Evolutionary conservation across 164 flowering plant species (phyloP), one percentile per base, ranked within the genome.

Genomic region (Malania oleifera): DNA sequence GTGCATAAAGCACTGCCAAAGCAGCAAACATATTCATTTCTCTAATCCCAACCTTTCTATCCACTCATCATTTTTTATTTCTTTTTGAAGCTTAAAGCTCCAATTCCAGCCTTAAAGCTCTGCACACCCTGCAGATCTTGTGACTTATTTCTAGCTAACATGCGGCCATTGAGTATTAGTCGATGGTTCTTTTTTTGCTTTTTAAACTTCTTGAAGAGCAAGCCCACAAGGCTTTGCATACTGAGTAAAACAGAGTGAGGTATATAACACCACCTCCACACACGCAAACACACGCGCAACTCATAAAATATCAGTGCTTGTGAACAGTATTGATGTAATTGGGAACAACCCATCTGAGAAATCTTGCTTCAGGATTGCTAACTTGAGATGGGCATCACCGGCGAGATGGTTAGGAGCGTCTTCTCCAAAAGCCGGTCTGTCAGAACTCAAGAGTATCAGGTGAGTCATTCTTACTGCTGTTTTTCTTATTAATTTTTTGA

Each of bases 381-480:
- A 34, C 9, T 23, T 31, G 61, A 70, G 50, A 87, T 87, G 96
- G 96, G 92, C 44, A 69, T 84, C 60, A 75, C 84, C 20, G 84
- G 88, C 23, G 88, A 69, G 67, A 63, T 83, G 22, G 88, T 78
- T 17, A 82, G 72, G 73, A 80, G 72, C 55, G 86, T 85, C 46
- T 84, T 88, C 84, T 79, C 82, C 5, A 84, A 75, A 63, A 77
- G 68, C 71, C 67, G 77, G 14, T 75, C 85, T 18, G 38, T 64
- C 17, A 40, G 67, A 34, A 53, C 73, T 11, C 79, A 70, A 6
- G 79, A 77, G 9, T 61, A 43, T 72, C 73, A 60, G 65, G 84
- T 80, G 39, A 67, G 78, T 65, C 50, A 28, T 59, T 55, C 14
- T 48, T 15, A 1, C 19, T 54, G 0, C 57, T 10, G 20, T 14